phyloP scores from a whole-genome alignment of 2,329 filamentous ascomycete species.

The Scedosporium apiospermum region DNA sequence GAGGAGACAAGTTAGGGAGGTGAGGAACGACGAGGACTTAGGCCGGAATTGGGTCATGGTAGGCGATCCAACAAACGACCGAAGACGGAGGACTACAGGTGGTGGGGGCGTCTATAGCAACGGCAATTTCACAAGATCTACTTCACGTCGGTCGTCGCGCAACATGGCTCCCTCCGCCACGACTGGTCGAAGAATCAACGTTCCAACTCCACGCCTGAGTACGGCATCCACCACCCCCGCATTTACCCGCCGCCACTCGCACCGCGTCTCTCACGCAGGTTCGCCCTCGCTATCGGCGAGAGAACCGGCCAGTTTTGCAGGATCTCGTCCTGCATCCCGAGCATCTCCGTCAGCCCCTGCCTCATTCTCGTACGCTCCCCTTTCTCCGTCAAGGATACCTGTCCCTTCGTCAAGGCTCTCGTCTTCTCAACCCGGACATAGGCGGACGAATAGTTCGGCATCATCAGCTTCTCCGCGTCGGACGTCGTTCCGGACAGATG shows the following conservation, averaged over 20 bases:
- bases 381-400: conserved; percentile 21
- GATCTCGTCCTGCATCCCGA: conserved; percentile 20
- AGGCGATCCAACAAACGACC: conserved; percentile 23
- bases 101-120: background rate
- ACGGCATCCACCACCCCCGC: conserved; percentile 7
- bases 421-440: background rate
- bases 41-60: conserved; percentile 66
- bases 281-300: conserved; percentile 9
- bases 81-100: background rate
- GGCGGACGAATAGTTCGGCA: background rate
- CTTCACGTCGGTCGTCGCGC: conserved; percentile 10
- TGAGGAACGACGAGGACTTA: conserved; percentile 39
- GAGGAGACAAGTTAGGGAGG: conserved; percentile 41
- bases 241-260: conserved; percentile 7
- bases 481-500: background rate
- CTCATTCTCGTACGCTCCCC: conserved; percentile 13
- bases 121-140: background rate
- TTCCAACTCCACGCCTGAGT: conserved; percentile 27
- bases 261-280: background rate
- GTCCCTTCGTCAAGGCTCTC: background rate
- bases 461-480: background rate
- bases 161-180: conserved; percentile 12
- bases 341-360: background rate
- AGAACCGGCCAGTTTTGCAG: conserved; percentile 13
- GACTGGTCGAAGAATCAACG: conserved; percentile 28